Conservation (phyloP, 306 rosid species). For the Medicago lupulina region DNA sequence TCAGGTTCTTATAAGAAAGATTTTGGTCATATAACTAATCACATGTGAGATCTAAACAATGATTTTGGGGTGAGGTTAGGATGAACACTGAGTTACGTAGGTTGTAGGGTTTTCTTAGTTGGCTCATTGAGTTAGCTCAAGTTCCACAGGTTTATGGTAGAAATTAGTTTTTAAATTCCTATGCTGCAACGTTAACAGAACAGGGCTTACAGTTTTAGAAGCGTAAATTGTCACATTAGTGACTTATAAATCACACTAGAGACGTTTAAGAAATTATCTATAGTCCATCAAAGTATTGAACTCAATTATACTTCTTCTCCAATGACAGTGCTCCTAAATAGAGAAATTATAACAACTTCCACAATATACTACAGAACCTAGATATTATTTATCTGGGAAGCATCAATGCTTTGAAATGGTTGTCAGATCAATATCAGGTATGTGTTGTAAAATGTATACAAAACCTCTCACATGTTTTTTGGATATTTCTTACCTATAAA, state of each 20-base stretch:
- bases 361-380: conserved; percentile 3
- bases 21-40: background rate
- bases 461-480: too few species aligned
- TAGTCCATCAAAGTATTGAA: conserved; percentile 1
- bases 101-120: background rate
- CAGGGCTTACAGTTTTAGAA: background rate
- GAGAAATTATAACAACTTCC: conserved; percentile 25
- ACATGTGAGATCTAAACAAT: background rate
- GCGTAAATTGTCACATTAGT: background rate
- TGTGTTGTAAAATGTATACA: too few species aligned
- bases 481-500: too few species aligned
- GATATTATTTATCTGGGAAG: background rate
- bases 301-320: background rate
- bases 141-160: background rate
- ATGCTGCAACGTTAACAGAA: background rate
- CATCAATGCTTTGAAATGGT: too few species aligned
- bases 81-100: background rate
- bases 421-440: too few species aligned
- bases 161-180: background rate
- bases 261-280: background rate
- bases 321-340: background rate
- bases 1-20: background rate
- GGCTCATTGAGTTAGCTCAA: background rate
- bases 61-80: background rate
- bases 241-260: background rate